These are phyloP conservation scores for Asclepias syriaca DNA, from an alignment of 257 asterid genomes.

Conservation along the genomic window DNA sequence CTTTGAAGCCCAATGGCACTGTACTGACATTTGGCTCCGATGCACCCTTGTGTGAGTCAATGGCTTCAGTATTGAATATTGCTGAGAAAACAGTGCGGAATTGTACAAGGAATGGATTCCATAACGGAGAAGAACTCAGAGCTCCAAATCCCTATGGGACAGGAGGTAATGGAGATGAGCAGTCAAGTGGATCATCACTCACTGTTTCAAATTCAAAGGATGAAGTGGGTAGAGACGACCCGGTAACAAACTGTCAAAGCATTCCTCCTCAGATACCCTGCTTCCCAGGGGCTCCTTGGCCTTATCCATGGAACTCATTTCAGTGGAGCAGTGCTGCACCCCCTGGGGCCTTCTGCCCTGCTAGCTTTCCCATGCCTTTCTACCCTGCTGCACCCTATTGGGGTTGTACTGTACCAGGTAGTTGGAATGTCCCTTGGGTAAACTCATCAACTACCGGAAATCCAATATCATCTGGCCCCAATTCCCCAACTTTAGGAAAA, in stretches of 20 bases:
- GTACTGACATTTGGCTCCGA: slow-evolving; percentile 64
- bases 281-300: slow-evolving; percentile 71
- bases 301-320: slow-evolving; percentile 56
- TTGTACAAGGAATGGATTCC: slow-evolving; percentile 36
- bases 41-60: slow-evolving; percentile 61
- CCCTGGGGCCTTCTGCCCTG: slow-evolving; percentile 40
- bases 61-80: slow-evolving; percentile 51
- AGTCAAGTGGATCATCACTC: slow-evolving; percentile 34
- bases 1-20: slow-evolving; percentile 43
- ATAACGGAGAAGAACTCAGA: slow-evolving; percentile 36
- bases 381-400: slow-evolving; percentile 59
- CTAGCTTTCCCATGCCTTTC: slow-evolving; percentile 52
- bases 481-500: slow-evolving; percentile 46
- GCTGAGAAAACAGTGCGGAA: slow-evolving; percentile 37
- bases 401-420: slow-evolving; percentile 44
- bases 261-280: slow-evolving; percentile 47
- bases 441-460: slow-evolving; percentile 17
- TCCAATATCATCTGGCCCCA: slow-evolving; percentile 27
- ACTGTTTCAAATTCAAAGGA: slow-evolving; percentile 43
- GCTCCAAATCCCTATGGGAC: slow-evolving; percentile 28
- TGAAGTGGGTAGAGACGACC: slow-evolving; percentile 31
- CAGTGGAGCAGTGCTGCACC: slow-evolving; percentile 41
- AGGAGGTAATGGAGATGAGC: slow-evolving; percentile 42
- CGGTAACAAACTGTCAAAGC: slow-evolving; percentile 30
- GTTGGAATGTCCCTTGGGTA: slow-evolving; percentile 42